These are phyloP conservation scores for Talaromyces stipitatus DNA, from an alignment of 495 filamentous ascomycete genomes.

Conservation along the genomic window DNA sequence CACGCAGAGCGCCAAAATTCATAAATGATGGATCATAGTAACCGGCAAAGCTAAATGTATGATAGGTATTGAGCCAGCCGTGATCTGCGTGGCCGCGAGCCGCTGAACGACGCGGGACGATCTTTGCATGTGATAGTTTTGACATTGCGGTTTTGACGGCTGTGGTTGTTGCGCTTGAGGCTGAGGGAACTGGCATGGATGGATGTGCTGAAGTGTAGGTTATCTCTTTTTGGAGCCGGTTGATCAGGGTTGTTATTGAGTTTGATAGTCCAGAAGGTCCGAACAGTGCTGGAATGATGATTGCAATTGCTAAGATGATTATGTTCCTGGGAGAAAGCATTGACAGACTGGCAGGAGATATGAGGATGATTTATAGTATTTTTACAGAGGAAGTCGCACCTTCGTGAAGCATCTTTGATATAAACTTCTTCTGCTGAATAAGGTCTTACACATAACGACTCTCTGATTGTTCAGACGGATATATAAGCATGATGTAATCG, in stretches of 20 bases:
- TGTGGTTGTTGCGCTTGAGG: neutral
- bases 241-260: neutral
- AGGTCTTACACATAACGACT: neutral
- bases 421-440: neutral
- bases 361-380: neutral
- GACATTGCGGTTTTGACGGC: conserved; percentile 30
- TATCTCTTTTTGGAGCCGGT: neutral
- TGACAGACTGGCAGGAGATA: neutral
- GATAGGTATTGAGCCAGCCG: conserved; percentile 79
- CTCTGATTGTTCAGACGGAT: neutral
- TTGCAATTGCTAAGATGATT: neutral
- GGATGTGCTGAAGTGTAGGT: neutral
- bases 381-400: neutral
- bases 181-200: conserved; percentile 2
- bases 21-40: conserved; percentile 61
- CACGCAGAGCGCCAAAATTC: conserved; percentile 63
- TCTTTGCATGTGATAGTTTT: conserved; percentile 54
- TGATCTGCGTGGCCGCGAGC: conserved; percentile 67
- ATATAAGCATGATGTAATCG: conserved; percentile 5
- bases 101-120: conserved; percentile 51
- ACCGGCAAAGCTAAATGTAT: conserved; percentile 72
- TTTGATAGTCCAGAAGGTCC: neutral
- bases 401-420: neutral
- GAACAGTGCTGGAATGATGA: neutral
- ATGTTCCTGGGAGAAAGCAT: neutral